phyloP scores from a whole-genome alignment of 345 rosid species.

The Lepidium sativum region DNA sequence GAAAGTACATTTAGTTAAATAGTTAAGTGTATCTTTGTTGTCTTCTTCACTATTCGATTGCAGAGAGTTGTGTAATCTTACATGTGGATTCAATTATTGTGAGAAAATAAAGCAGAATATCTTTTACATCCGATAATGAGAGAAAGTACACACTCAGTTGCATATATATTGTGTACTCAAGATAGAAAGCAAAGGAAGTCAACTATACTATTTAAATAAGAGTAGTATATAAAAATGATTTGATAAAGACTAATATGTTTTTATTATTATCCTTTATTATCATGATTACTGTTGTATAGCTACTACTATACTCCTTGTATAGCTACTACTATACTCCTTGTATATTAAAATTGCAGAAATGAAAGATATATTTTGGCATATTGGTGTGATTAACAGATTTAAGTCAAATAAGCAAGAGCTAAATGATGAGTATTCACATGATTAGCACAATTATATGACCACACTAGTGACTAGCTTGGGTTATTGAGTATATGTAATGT shows the following conservation, averaged over 20 bases:
- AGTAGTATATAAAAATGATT: not conserved
- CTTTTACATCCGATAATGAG: not conserved
- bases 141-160: not conserved
- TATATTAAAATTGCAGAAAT: not conserved
- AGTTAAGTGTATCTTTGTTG: too few species aligned
- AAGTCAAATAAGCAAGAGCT: not conserved
- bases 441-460: conserved; percentile 27
- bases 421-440: conserved; percentile 41
- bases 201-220: not conserved
- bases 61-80: too few species aligned
- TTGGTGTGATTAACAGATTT: conserved; percentile 1
- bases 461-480: conserved; percentile 2
- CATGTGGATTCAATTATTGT: too few species aligned
- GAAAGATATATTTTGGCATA: not conserved
- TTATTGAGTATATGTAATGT: conserved; percentile 19
- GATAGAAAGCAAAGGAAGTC: not conserved
- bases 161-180: not conserved
- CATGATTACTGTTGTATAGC: not conserved
- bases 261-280: not conserved
- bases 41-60: too few species aligned
- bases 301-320: too few species aligned
- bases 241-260: not conserved
- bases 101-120: too few species aligned
- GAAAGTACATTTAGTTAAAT: too few species aligned
- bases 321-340: not conserved